Percentiles rank a stretch among this genome's conserved stretches.
phyloP scores from a whole-genome alignment of 2,329 filamentous ascomycete species.

The Trichoderma gracile region DNA sequence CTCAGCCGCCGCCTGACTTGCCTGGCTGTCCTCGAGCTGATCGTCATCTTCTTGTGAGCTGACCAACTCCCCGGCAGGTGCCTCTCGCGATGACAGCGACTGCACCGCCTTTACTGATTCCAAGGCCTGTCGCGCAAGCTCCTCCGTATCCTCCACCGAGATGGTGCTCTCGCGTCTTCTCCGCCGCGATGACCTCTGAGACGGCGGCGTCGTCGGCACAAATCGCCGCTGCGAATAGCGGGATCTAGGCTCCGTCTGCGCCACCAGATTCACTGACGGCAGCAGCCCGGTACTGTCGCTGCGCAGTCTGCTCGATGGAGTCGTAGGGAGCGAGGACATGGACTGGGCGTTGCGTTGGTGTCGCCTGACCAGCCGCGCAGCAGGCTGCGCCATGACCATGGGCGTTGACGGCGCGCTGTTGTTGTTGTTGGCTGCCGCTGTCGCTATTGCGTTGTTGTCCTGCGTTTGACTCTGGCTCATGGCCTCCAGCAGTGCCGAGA shows the following conservation, averaged over 20 bases:
- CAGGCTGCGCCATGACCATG: conserved; percentile 47
- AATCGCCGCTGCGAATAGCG: conserved; percentile 45
- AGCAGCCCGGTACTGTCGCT: conserved; percentile 55
- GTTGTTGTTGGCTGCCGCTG: conserved; percentile 40
- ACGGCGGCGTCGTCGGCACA: conserved; percentile 48
- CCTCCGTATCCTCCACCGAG: conserved; percentile 65
- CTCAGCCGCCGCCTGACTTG: conserved; percentile 73
- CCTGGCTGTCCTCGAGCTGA: conserved; percentile 70
- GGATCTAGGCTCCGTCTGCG: conserved; percentile 58
- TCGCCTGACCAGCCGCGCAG: conserved; percentile 53
- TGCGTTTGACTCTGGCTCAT: conserved; percentile 60
- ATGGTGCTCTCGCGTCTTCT: conserved; percentile 85
- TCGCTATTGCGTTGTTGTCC: conserved; percentile 36
- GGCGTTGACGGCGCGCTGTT: conserved; percentile 75
- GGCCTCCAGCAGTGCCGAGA: conserved; percentile 79
- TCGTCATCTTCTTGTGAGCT: conserved; percentile 39
- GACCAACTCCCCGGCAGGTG: conserved; percentile 35
- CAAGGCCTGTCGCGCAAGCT: conserved; percentile 56
- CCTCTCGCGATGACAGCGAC: conserved; percentile 33
- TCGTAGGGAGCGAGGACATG: conserved; percentile 79
- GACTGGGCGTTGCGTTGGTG: conserved; percentile 79
- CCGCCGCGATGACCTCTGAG: conserved; percentile 50
- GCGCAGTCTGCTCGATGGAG: conserved; percentile 60
- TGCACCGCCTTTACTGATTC: conserved; percentile 54
- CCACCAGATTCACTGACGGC: conserved; percentile 63